These are phyloP conservation scores for Cyberlindnera japonica DNA, from an alignment of 805 yeast species.

Conservation along the genomic window DNA sequence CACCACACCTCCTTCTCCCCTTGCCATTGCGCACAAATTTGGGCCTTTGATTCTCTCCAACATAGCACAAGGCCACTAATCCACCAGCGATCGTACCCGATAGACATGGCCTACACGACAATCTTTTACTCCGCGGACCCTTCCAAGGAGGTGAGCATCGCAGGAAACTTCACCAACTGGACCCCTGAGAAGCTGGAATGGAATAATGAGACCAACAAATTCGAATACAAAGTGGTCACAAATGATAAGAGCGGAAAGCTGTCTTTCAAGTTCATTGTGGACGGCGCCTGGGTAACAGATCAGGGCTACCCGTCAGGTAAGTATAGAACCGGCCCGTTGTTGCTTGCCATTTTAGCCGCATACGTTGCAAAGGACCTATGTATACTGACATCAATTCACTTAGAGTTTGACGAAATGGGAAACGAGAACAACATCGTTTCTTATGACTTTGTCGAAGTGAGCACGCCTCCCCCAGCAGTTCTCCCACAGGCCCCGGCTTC, in stretches of 20 bases:
- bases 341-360: no score
- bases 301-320: slow-evolving; percentile 22
- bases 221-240: slow-evolving; percentile 16
- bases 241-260: slow-evolving; percentile 20
- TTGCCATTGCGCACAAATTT: no score
- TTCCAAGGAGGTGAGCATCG: slow-evolving; percentile 28
- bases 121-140: slow-evolving; percentile 16
- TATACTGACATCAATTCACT: slow-evolving; percentile 21
- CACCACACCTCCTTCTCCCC: neutral
- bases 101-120: no score
- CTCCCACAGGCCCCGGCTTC: no score
- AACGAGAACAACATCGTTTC: slow-evolving; percentile 36
- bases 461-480: neutral
- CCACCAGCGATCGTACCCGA: no score
- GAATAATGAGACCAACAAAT: slow-evolving; percentile 3
- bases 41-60: no score
- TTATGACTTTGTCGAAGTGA: slow-evolving; percentile 14
- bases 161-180: slow-evolving; percentile 39
- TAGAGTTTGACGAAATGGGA: slow-evolving; percentile 33
- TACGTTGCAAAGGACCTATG: no score
- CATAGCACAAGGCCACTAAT: neutral
- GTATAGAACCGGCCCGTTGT: no score
- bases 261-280: slow-evolving; percentile 26
- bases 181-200: slow-evolving; percentile 17
- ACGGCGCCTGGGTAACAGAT: slow-evolving; percentile 21